Percentiles rank a stretch among this genome's conserved stretches.
These are phyloP conservation scores for Microbotryomycetes sp. DNA, from an alignment of 1,284 basidiomycete genomes.

Conservation along the genomic window DNA sequence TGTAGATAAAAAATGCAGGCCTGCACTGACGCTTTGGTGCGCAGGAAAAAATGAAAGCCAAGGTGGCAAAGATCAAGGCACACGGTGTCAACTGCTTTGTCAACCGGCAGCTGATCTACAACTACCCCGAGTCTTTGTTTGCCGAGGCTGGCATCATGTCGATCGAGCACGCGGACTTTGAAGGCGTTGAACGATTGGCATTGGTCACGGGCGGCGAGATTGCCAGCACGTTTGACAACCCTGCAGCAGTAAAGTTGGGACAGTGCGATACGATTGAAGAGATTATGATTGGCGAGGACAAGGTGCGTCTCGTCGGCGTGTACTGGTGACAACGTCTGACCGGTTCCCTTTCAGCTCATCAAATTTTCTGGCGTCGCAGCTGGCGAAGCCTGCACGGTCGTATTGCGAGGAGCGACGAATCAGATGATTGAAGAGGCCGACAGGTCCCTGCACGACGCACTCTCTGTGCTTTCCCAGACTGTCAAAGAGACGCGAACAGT, in stretches of 20 bases:
- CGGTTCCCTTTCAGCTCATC: conserved; percentile 59
- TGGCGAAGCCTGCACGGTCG: conserved; percentile 97
- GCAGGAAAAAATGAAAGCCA: conserved; percentile 99
- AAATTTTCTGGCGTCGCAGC: conserved; percentile 99
- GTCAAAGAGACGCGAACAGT: conserved; percentile 93
- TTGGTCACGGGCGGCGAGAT: conserved; percentile 98
- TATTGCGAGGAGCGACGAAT: conserved; percentile 89
- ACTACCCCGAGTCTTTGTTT: conserved; percentile 93
- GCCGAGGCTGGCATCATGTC: conserved; percentile 90
- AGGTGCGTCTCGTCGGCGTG: conserved; percentile 50
- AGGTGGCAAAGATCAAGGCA: conserved; percentile 87
- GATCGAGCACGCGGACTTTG: conserved; percentile 99
- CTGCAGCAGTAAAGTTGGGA: conserved; percentile 89
- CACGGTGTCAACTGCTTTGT: conserved; percentile 98
- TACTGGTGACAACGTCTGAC: background rate
- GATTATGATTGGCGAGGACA: conserved; percentile 99
- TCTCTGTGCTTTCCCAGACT: conserved; percentile 94
- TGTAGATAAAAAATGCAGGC: too few species aligned
- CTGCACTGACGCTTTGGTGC: too few species aligned
- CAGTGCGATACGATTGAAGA: conserved; percentile 94
- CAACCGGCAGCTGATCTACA: conserved; percentile 98
- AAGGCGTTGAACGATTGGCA: conserved; percentile 92
- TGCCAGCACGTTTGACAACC: conserved; percentile 87
- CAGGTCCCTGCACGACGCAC: conserved; percentile 91
- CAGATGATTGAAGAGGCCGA: conserved; percentile 99